Conservation (phyloP, 768 basidiomycete species). For the Amanita brunnescens region DNA sequence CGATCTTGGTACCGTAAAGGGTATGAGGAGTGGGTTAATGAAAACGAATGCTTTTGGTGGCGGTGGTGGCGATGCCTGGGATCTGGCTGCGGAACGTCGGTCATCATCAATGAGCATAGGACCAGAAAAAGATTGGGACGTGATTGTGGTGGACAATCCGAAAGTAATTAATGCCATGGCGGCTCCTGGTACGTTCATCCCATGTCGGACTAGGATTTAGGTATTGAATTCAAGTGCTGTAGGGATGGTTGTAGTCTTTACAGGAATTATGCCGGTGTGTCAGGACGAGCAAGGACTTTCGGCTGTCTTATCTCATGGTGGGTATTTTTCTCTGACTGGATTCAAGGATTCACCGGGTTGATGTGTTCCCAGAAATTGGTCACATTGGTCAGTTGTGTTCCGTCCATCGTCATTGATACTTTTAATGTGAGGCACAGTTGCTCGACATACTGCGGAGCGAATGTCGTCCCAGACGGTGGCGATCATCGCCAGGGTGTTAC, state of each 20-base stretch:
- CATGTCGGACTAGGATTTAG: not conserved
- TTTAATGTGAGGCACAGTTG: constrained; percentile 21
- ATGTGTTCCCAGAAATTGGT: constrained; percentile 55
- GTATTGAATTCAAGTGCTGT: not conserved
- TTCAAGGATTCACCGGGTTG: not conserved
- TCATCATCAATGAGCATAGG: constrained; percentile 18
- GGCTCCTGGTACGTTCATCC: constrained; percentile 42
- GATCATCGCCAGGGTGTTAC: constrained; percentile 27
- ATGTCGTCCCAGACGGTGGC: constrained; percentile 39
- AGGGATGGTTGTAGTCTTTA: constrained; percentile 82
- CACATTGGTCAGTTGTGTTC: constrained; percentile 44
- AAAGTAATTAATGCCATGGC: constrained; percentile 74
- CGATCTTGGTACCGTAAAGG: constrained; percentile 55
- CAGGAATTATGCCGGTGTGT: constrained; percentile 77
- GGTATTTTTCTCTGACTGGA: constrained; percentile 11
- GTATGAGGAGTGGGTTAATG: constrained; percentile 15
- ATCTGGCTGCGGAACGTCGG: constrained; percentile 23
- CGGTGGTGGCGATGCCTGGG: constrained; percentile 23
- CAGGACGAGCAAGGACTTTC: constrained; percentile 76
- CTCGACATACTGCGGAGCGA: constrained; percentile 42
- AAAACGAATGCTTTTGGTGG: constrained; percentile 17
- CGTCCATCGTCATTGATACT: not conserved
- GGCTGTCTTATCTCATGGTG: constrained; percentile 79
- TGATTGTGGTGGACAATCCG: constrained; percentile 70
- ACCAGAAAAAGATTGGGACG: constrained; percentile 47